A percentile compares a stretch with the other conserved stretches of the same genome.
These are phyloP conservation scores for Eimeria nieschulzi DNA, from an alignment of 169 alveolate genomes.

Conservation along the genomic window DNA sequence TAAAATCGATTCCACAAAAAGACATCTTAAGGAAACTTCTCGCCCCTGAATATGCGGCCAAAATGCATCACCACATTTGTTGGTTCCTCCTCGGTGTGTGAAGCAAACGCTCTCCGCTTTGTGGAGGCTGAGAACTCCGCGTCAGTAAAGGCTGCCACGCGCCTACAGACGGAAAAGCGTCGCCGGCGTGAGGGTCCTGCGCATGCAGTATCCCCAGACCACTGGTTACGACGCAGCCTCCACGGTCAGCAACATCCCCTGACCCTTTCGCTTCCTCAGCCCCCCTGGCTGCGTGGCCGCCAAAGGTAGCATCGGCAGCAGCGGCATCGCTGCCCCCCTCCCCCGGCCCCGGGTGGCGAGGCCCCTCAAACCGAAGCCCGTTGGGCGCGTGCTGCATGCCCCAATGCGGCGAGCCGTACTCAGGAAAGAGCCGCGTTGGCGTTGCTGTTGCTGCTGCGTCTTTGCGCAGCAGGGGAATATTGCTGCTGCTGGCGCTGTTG, in stretches of 20 bases:
- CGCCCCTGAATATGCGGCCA: too few species aligned
- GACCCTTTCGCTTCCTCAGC: background rate
- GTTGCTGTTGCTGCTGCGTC: constrained; percentile 46
- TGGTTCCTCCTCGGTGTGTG: constrained; percentile 55
- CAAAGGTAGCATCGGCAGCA: constrained; percentile 43
- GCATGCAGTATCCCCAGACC: background rate
- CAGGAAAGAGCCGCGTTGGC: constrained; percentile 53
- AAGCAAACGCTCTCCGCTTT: constrained; percentile 17
- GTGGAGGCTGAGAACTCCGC: constrained; percentile 21
- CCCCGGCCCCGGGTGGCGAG: constrained; percentile 17
- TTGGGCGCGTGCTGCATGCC: constrained; percentile 27
- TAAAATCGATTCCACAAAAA: too few species aligned
- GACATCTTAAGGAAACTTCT: too few species aligned
- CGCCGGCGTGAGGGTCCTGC: background rate
- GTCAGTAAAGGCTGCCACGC: constrained; percentile 36
- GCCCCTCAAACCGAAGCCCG: background rate
- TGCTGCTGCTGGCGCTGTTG: constrained; percentile 9
- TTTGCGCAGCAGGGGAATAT: constrained; percentile 12
- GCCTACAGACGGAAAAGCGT: background rate
- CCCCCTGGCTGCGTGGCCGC: constrained; percentile 12
- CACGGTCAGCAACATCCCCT: background rate
- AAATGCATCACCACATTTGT: constrained; percentile 5
- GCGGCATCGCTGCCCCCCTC: background rate
- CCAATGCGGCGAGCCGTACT: constrained; percentile 22
- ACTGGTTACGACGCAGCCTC: background rate